phyloP scores from a whole-genome alignment of 345 rosid species.

The Populus tremula region DNA sequence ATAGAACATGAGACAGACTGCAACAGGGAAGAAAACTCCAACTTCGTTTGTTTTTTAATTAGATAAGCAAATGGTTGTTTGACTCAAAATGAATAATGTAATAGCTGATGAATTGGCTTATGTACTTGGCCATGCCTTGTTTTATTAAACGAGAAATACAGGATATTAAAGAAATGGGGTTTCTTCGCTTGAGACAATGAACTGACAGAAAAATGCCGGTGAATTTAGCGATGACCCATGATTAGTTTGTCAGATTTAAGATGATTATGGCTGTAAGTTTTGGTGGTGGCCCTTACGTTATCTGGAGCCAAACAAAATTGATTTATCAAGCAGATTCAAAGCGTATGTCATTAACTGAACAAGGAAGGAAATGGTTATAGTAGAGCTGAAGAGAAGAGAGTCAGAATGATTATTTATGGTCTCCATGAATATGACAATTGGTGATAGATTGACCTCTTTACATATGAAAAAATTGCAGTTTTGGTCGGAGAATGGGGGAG shows the following conservation, averaged over 20 bases:
- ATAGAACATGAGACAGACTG: constrained; percentile 39
- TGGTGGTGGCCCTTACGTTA: constrained; percentile 41
- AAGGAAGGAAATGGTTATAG: constrained; percentile 17
- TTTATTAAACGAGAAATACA: neutral
- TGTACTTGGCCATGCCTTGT: constrained; percentile 11
- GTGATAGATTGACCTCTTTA: constrained; percentile 2
- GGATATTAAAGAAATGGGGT: constrained; percentile 22
- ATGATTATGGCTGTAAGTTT: constrained; percentile 32
- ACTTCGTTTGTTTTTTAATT: constrained; percentile 11
- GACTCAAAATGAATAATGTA: constrained; percentile 19
- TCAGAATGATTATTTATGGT: constrained; percentile 11
- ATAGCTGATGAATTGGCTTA: constrained; percentile 18
- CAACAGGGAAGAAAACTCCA: constrained; percentile 40
- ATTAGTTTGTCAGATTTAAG: constrained; percentile 41
- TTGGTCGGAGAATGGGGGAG: constrained; percentile 27
- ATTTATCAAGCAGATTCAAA: constrained; percentile 11
- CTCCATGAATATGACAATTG: neutral
- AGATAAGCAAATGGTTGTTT: constrained; percentile 27
- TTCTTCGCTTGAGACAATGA: constrained; percentile 32
- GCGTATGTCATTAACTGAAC: constrained; percentile 14
- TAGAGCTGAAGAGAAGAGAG: constrained; percentile 13
- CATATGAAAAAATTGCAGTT: constrained; percentile 12
- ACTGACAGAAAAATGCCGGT: constrained; percentile 33
- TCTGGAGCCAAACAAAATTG: constrained; percentile 11
- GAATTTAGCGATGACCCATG: constrained; percentile 35